Conservation (phyloP, 2,329 filamentous ascomycete species). For the Trichoderma gracile region DNA sequence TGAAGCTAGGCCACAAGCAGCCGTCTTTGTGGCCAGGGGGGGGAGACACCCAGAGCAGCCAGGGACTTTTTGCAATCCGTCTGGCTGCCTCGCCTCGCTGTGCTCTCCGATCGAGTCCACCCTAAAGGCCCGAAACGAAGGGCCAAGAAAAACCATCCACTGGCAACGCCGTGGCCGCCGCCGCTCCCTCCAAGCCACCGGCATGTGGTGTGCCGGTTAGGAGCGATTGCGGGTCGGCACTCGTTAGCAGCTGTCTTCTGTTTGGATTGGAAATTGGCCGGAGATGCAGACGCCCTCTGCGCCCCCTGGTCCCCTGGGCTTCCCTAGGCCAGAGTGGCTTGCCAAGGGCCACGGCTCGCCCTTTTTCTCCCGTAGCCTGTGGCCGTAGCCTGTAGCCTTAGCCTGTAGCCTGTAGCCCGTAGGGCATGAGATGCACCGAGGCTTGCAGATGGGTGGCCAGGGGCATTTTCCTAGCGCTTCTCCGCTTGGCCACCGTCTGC, state of each 20-base stretch:
- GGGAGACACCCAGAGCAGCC: neutral
- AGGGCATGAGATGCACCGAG: constrained; percentile 13
- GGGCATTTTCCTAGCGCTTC: neutral
- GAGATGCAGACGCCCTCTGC: neutral
- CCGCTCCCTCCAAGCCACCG: constrained; percentile 9
- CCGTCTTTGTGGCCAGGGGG: neutral
- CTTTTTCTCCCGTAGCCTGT: neutral
- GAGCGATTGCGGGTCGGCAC: constrained; percentile 12
- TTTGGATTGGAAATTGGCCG: constrained; percentile 20
- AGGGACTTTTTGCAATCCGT: neutral
- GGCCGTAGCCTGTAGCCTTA: too few relatives aligned
- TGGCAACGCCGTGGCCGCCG: constrained; percentile 18
- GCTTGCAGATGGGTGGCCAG: constrained; percentile 4
- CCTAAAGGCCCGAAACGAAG: constrained; percentile 22
- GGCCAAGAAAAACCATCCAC: constrained; percentile 11
- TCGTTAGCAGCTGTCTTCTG: neutral
- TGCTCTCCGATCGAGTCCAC: constrained; percentile 4
- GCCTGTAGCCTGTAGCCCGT: neutral
- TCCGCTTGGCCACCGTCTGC: neutral
- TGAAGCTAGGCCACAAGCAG: constrained; percentile 16
- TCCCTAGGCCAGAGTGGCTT: neutral
- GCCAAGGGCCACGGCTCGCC: neutral
- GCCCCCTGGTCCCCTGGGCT: neutral
- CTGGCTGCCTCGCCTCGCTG: neutral
- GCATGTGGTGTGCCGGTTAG: constrained; percentile 19